phyloP scores from a whole-genome alignment of 2,329 filamentous ascomycete species.

The Xylariaceae sp. region DNA sequence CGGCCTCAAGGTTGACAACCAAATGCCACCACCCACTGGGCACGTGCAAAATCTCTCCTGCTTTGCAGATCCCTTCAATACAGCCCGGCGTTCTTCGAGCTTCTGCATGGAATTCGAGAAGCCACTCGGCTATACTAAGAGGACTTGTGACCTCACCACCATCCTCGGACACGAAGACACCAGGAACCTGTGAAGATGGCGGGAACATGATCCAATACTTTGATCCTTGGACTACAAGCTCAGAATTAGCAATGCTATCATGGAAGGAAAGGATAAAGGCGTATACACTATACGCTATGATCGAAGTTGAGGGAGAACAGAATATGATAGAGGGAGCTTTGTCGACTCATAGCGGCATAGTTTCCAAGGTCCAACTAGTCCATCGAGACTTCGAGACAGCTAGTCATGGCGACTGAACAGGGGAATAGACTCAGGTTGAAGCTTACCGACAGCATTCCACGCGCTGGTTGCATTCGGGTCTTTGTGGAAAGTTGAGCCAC shows the following conservation, averaged over 20 bases:
- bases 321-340: background rate
- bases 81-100: slow-evolving; percentile 73
- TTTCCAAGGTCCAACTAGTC: background rate
- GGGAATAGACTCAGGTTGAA: background rate
- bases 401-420: background rate
- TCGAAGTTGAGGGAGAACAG: background rate
- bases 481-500: slow-evolving; percentile 93
- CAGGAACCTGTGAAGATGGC: slow-evolving; percentile 69
- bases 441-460: slow-evolving; percentile 74
- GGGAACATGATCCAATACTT: slow-evolving; percentile 99
- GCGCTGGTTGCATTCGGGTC: slow-evolving; percentile 68
- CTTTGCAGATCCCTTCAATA: slow-evolving; percentile 74
- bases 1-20: slow-evolving; percentile 79
- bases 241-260: slow-evolving; percentile 4
- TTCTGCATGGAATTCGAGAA: slow-evolving; percentile 81
- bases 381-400: background rate
- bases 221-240: slow-evolving; percentile 59
- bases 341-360: background rate
- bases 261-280: background rate
- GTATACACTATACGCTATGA: background rate
- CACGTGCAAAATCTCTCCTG: slow-evolving; percentile 86
- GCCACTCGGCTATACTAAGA: slow-evolving; percentile 93
- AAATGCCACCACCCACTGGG: slow-evolving; percentile 96
- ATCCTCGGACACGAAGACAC: slow-evolving; percentile 84
- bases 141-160: slow-evolving; percentile 91